Percentiles rank a stretch among this genome's conserved stretches.
Evolutionary conservation across 225 moss, liverwort and hornwort genomes (phyloP).

Genomic region (Marchantia paleacea): DNA sequence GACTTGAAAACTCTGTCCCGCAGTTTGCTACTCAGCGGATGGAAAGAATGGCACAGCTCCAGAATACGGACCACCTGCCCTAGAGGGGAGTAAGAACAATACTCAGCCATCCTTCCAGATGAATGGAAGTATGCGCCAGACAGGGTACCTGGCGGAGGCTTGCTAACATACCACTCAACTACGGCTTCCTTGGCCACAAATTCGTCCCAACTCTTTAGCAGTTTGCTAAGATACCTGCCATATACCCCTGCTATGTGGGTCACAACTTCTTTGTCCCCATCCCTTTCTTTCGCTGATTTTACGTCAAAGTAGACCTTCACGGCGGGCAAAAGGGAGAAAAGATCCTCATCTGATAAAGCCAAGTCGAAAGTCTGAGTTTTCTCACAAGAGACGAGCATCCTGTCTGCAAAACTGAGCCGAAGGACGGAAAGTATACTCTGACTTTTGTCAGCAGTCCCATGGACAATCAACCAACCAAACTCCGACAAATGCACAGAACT

Average conservation of each 20-base stretch:
- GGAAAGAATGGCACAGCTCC: slow-evolving; percentile 48
- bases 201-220: slow-evolving; percentile 61
- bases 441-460: slow-evolving; percentile 41
- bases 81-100: slow-evolving; percentile 46
- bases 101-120: slow-evolving; percentile 17
- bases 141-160: neutral
- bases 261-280: slow-evolving; percentile 24
- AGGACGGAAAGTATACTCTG: slow-evolving; percentile 18
- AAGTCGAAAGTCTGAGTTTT: slow-evolving; percentile 14
- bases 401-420: slow-evolving; percentile 38
- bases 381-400: slow-evolving; percentile 34
- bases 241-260: slow-evolving; percentile 61
- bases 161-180: slow-evolving; percentile 17
- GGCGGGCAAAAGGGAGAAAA: slow-evolving; percentile 69
- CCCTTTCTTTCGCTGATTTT: slow-evolving; percentile 30
- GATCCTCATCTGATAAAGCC: slow-evolving; percentile 49
- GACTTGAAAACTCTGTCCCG: slow-evolving; percentile 46
- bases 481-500: slow-evolving; percentile 52
- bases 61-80: slow-evolving; percentile 54
- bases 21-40: slow-evolving; percentile 48
- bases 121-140: neutral
- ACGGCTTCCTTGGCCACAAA: slow-evolving; percentile 34
- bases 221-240: slow-evolving; percentile 47
- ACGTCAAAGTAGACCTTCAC: slow-evolving; percentile 51
- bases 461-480: slow-evolving; percentile 57